These are phyloP conservation scores for Clonostachys rosea DNA, from an alignment of 2,329 filamentous ascomycete genomes.

Conservation along the genomic window DNA sequence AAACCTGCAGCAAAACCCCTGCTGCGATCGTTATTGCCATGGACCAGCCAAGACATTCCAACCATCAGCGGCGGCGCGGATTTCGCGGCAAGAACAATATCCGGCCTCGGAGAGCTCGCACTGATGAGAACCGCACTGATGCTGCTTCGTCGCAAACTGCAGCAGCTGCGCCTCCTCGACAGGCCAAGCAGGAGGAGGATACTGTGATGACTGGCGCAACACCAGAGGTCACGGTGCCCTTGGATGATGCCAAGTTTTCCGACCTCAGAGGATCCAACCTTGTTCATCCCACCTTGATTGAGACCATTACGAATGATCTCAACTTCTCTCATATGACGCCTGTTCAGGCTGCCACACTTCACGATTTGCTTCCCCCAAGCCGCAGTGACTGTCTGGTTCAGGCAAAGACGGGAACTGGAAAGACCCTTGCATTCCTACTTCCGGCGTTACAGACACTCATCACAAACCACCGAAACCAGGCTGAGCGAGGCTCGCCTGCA, in stretches of 20 bases:
- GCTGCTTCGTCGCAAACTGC: no score
- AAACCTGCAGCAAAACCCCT: no score
- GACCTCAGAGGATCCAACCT: conserved; percentile 33
- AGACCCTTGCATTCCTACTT: conserved; percentile 91
- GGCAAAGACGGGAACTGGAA: conserved; percentile 93
- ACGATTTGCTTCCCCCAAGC: conserved; percentile 37
- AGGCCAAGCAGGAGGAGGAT: no score
- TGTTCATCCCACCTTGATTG: conserved; percentile 39
- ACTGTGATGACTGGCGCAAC: no score
- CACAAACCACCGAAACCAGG: conserved; percentile 27
- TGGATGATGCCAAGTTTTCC: conserved; percentile 39
- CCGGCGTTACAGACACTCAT: conserved; percentile 89
- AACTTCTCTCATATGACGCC: conserved; percentile 49
- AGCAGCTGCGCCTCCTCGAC: no score
- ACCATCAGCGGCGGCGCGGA: no score
- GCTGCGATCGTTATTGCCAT: no score
- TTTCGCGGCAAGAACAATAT: no score
- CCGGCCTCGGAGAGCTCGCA: no score
- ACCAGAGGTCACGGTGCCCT: conserved; percentile 18
- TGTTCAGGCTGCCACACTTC: conserved; percentile 47
- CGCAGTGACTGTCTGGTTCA: conserved; percentile 87
- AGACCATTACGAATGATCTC: conserved; percentile 42
- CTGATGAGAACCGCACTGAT: no score
- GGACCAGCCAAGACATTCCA: no score
- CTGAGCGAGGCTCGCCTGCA: conserved; percentile 59